These are phyloP conservation scores for Fragaria nilgerrensis DNA, from an alignment of 306 rosid species.

Conservation along the genomic window DNA sequence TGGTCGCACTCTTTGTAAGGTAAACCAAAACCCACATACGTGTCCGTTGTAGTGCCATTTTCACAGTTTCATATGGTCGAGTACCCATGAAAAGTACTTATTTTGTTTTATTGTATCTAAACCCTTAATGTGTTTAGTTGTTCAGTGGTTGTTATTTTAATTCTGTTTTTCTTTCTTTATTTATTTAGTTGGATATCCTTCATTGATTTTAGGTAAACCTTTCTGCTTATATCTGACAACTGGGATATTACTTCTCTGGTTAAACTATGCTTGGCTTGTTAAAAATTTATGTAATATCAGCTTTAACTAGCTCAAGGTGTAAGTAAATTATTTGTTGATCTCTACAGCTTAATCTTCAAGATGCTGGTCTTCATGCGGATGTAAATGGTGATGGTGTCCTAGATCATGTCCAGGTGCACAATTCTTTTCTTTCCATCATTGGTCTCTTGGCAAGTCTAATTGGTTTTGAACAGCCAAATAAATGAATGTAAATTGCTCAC, in stretches of 20 bases:
- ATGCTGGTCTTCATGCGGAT: constrained; percentile 99
- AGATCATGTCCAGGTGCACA: constrained; percentile 93
- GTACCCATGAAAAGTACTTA: not conserved
- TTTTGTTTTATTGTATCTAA: not conserved
- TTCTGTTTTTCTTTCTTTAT: not conserved
- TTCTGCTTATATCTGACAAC: not conserved
- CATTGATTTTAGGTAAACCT: not conserved
- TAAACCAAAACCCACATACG: constrained; percentile 21
- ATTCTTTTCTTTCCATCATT: constrained; percentile 18
- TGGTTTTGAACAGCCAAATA: not conserved
- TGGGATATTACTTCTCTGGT: not conserved
- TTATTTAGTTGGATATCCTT: not conserved
- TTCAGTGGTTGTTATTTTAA: not conserved
- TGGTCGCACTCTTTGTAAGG: constrained; percentile 97
- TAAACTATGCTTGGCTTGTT: not conserved
- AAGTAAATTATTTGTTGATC: constrained; percentile 31
- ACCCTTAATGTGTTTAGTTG: not conserved
- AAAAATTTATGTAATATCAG: constrained; percentile 10
- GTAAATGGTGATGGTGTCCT: constrained; percentile 97
- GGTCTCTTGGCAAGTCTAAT: constrained; percentile 3
- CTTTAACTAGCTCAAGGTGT: constrained; percentile 13
- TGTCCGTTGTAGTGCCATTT: constrained; percentile 1
- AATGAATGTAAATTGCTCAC: not conserved
- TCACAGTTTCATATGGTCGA: not conserved
- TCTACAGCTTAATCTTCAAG: constrained; percentile 90